Base-by-base conservation (phyloP, 2,329 filamentous ascomycete genomes). In the Boeremia exigua region DNA sequence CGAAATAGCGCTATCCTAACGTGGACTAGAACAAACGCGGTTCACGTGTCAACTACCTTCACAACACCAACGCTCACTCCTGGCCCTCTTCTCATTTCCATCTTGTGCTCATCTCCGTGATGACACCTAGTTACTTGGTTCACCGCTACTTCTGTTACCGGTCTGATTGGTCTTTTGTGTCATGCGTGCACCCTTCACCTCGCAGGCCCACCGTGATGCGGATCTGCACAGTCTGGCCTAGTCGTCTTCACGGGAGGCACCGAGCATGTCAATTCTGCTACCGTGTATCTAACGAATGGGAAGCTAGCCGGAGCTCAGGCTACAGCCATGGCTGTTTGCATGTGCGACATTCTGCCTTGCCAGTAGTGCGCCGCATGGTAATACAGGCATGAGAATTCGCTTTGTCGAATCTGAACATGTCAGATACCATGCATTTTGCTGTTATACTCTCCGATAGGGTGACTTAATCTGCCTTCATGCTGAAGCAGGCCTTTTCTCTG, bases 21-120 rank as follows among this genome's bases (percentile, higher is more conserved):
- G 23, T 5, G 34, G 63, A 2, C 38, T 66, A 63, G 61, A 25
- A 9, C 1, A 19, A 30, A 47, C 47, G 30, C 48, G 55, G 47
- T 43, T 51, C 62, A 63, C 62, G 56, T 63, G 60, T 25, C 4
- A 4, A 4, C 19, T 11, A 46, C 50, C 19, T 60, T 58, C 52
- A 62, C 61, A 27, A 9, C 15, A n/a, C 1, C 29, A 9, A 36
- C n/a, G 25, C 4, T 36, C 33, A n/a, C 9, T 17, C 15, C 4
- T 3, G 1, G 11, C 28, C 28, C 6, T 6, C n/a, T 29, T 10
- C 10, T 17, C 28, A 30, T 28, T 30, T 15, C 30, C 29, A 25
- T 6, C 28, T 2, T n/a, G n/a, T 25, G 36, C 14, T 1, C 6
- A 17, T 23, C 10, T 38, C 15, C 14, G n/a, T 19, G 12, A 46